Evolutionary conservation across 2,329 filamentous ascomycete species (phyloP).

Genomic region (Dothideomycetes sp.): DNA sequence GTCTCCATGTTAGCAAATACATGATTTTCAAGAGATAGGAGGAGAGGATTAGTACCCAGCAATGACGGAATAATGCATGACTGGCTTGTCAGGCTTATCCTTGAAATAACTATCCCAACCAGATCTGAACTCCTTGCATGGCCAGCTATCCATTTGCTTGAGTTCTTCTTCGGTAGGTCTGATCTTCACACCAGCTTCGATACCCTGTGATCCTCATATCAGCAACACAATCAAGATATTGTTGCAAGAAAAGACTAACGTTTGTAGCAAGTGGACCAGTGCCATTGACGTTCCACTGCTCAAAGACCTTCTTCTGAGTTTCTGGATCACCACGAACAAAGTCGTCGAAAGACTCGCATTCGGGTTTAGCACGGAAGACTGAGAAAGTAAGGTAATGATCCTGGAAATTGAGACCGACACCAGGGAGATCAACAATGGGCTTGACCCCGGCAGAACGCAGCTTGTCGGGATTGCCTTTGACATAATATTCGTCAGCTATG

Average conservation of each 20-base stretch:
- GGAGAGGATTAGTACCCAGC: slow-evolving; percentile 38
- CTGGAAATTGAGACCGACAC: slow-evolving; percentile 68
- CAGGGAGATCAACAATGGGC: slow-evolving; percentile 60
- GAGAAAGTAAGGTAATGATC: slow-evolving; percentile 67
- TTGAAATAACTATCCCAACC: slow-evolving; percentile 79
- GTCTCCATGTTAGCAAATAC: not conserved
- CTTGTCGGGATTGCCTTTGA: slow-evolving; percentile 55
- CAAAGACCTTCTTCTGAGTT: slow-evolving; percentile 62
- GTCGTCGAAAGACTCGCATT: slow-evolving; percentile 70
- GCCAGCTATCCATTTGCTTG: slow-evolving; percentile 60
- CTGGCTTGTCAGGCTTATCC: slow-evolving; percentile 74
- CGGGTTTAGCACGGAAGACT: slow-evolving; percentile 62
- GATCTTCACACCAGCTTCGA: slow-evolving; percentile 72
- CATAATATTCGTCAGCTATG: not conserved
- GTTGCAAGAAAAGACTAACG: slow-evolving; percentile 7
- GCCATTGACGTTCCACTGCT: slow-evolving; percentile 71
- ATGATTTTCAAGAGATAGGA: slow-evolving; percentile 13
- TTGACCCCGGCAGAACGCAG: slow-evolving; percentile 59
- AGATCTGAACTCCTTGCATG: slow-evolving; percentile 61
- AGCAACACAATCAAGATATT: not conserved
- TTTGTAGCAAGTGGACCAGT: slow-evolving; percentile 71
- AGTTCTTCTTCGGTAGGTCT: slow-evolving; percentile 61
- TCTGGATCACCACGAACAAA: slow-evolving; percentile 66
- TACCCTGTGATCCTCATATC: slow-evolving; percentile 37
- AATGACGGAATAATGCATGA: slow-evolving; percentile 78